Evolutionary conservation across 306 rosid species (phyloP).

Genomic region (Corylus americana): DNA sequence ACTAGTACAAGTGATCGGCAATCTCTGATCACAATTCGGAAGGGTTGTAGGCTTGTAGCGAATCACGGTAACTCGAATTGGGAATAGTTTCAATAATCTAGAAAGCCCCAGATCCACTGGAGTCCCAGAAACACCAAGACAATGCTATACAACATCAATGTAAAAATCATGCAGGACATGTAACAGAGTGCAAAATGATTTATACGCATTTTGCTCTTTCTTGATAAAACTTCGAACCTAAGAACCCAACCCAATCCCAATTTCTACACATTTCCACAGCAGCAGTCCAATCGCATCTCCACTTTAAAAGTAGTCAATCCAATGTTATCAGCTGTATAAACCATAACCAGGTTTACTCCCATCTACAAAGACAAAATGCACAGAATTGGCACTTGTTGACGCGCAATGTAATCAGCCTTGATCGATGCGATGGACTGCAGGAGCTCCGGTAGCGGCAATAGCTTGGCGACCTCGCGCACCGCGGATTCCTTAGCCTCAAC

Average conservation of each 20-base stretch:
- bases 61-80: background rate
- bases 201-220: background rate
- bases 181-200: background rate
- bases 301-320: background rate
- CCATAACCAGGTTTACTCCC: background rate
- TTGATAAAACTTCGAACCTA: background rate
- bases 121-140: background rate
- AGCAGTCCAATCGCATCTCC: background rate
- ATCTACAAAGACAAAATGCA: constrained; percentile 9
- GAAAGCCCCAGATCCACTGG: background rate
- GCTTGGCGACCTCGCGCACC: constrained; percentile 95
- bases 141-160: background rate
- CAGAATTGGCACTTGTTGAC: constrained; percentile 71
- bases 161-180: background rate
- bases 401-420: constrained; percentile 91
- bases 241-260: background rate
- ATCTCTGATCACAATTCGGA: background rate
- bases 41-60: background rate
- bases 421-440: constrained; percentile 85
- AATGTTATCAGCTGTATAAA: background rate
- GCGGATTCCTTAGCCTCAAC: constrained; percentile 95
- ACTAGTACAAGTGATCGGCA: background rate
- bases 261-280: background rate
- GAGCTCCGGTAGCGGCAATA: constrained; percentile 87
- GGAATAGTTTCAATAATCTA: background rate